Base-by-base conservation (phyloP, 495 filamentous ascomycete genomes). In the Durotheca rogersii region DNA sequence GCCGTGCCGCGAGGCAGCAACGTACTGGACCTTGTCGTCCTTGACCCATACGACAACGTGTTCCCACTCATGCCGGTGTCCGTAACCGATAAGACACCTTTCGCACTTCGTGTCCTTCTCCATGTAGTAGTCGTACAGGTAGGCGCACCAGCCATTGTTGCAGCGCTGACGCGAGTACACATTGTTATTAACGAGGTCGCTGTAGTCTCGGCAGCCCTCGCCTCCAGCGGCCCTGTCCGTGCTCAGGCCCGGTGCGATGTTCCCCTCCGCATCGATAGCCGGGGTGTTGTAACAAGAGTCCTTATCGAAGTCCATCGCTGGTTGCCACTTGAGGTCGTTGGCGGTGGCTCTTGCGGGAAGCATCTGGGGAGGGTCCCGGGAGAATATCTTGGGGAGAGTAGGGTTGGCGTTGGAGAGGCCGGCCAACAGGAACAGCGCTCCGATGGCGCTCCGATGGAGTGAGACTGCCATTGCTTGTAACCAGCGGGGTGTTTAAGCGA, bases 1-100 rank as follows among this genome's bases (percentile, higher is more conserved):
- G 18, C 51, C 56, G 36, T 65, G 65, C 39, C 45, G 29, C 14
- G 49, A 56, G 1, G 31, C 54, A 12, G 49, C 47, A 6, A 67
- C 62, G 23, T 49, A 56, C 11, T 53, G 14, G 20, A 50, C 17
- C 51, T 41, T 33, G 34, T 29, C 44, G 19, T 45, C 31, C 35
- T 49, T 39, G 1, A 58, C 53, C 48, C 54, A 67, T 12, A 62
- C 54, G 25, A 35, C 58, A 25, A 67, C 49, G 55, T 62, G 61
- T 42, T 64, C 64, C 57, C 64, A 67, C 46, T 67, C 63, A 47
- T 66, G 61, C n/a, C 41, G 37, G 47, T 66, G 63, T 23, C 62
- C 56, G 20, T 51, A 50, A 9, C 29, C 38, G 48, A 41, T 48
- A 27, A 27, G 20, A 0, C 38, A 44, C 36, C 41, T 16, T 12